These are phyloP conservation scores for Penicillium goetzii DNA, from an alignment of 495 filamentous ascomycete genomes.

Conservation along the genomic window DNA sequence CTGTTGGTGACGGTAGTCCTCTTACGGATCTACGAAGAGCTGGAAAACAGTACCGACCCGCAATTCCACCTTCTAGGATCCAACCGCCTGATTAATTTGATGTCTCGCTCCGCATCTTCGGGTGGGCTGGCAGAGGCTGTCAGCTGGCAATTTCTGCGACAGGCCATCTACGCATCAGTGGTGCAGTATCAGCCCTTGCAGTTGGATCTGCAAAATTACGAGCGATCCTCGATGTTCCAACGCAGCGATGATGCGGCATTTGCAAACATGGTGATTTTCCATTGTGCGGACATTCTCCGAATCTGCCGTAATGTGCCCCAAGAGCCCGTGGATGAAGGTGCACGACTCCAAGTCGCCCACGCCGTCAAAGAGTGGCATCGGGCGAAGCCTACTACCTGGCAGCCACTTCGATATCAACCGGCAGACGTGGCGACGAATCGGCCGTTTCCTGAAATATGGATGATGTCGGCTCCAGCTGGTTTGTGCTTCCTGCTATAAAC, in stretches of 20 bases:
- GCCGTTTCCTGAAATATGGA: slow-evolving; percentile 48
- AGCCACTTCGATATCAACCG: slow-evolving; percentile 41
- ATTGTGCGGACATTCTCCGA: slow-evolving; percentile 44
- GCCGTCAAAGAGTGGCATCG: slow-evolving; percentile 39
- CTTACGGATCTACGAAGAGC: slow-evolving; percentile 44
- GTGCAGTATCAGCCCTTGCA: slow-evolving; percentile 43
- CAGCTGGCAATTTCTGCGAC: slow-evolving; percentile 47
- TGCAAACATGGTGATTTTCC: slow-evolving; percentile 41
- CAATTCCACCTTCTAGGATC: slow-evolving; percentile 45
- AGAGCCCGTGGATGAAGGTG: slow-evolving; percentile 24
- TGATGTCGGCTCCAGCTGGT: slow-evolving; percentile 45
- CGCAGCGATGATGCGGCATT: slow-evolving; percentile 40
- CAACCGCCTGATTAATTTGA: slow-evolving; percentile 42
- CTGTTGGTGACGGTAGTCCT: slow-evolving; percentile 44
- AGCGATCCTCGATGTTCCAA: slow-evolving; percentile 39
- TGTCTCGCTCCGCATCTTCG: slow-evolving; percentile 41
- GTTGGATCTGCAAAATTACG: slow-evolving; percentile 42
- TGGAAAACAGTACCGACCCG: slow-evolving; percentile 38
- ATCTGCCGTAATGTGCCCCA: slow-evolving; percentile 29
- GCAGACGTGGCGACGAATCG: slow-evolving; percentile 27
- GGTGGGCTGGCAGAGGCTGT: slow-evolving; percentile 46
- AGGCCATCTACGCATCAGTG: slow-evolving; percentile 46
- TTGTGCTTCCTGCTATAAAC: slow-evolving; percentile 2
- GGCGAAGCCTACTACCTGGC: slow-evolving; percentile 39
- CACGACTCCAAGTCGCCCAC: slow-evolving; percentile 32